Conservation (phyloP, 192 early-diverging fungal genomes). For the Coemansia sp. region DNA sequence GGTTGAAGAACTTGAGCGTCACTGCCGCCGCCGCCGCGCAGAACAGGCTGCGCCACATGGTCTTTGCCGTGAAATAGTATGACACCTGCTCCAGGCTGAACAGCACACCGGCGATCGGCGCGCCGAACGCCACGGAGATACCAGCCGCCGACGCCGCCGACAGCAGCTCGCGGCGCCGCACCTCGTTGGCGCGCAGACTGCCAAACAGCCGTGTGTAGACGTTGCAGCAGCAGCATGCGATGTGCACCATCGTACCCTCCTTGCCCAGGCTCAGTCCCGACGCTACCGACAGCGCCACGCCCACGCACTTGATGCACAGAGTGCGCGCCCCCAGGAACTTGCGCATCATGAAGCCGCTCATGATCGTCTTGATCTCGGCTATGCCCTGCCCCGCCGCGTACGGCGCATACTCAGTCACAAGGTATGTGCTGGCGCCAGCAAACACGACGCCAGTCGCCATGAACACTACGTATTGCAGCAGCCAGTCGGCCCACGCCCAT, state of each 20-base stretch:
- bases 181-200: conserved; percentile 81
- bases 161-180: conserved; percentile 78
- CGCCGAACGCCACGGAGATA: conserved; percentile 96
- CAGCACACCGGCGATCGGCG: conserved; percentile 85
- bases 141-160: conserved; percentile 91
- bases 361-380: conserved; percentile 80
- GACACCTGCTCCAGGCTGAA: conserved; percentile 63
- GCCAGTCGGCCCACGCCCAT: conserved; percentile 47
- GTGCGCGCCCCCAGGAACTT: conserved; percentile 70
- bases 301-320: conserved; percentile 80
- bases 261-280: conserved; percentile 92
- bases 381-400: conserved; percentile 77
- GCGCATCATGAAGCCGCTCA: conserved; percentile 74
- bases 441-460: conserved; percentile 55
- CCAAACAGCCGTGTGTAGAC: conserved; percentile 74
- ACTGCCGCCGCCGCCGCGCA: conserved; percentile 89
- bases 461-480: conserved; percentile 46
- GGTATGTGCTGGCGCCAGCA: conserved; percentile 68
- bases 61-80: conserved; percentile 83
- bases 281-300: conserved; percentile 82
- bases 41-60: conserved; percentile 93
- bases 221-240: conserved; percentile 91
- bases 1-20: conserved; percentile 78
- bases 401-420: conserved; percentile 79
- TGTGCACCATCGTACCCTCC: conserved; percentile 94